A percentile compares a stretch with the other conserved stretches of the same genome.
Evolutionary conservation across 2,329 filamentous ascomycete genomes (phyloP).

Genomic region (Stromatinia cepivora): DNA sequence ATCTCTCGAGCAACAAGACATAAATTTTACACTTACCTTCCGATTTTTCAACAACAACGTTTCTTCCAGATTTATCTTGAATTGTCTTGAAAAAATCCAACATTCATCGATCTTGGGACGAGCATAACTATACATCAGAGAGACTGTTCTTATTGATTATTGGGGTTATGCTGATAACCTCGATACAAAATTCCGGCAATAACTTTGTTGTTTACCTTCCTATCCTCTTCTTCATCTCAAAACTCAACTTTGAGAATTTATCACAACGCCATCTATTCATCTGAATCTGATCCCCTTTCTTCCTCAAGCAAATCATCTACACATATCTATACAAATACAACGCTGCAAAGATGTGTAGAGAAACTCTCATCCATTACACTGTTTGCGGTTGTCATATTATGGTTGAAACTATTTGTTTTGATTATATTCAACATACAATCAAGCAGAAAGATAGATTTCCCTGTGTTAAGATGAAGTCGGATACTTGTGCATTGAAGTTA

Average conservation of each 20-base stretch:
- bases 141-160: not conserved
- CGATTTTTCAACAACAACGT: not conserved
- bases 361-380: not conserved
- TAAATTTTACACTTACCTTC: not conserved
- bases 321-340: rapidly evolving
- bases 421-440: not conserved
- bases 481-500: not conserved
- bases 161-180: not conserved
- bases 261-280: too few relatives aligned
- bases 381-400: not conserved
- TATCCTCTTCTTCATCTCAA: not conserved
- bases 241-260: not conserved
- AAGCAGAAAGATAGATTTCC: not conserved
- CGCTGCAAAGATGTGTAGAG: not conserved
- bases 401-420: slow-evolving; percentile 11
- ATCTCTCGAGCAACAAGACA: not conserved
- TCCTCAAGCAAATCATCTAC: not conserved
- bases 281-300: too few relatives aligned
- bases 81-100: too few relatives aligned
- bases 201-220: not conserved
- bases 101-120: not conserved
- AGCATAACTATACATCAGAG: not conserved
- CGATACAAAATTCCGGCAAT: not conserved
- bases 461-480: not conserved
- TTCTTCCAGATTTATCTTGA: not conserved